phyloP scores from a whole-genome alignment of 805 yeast species.

The Komagataella kurtzmanii region DNA sequence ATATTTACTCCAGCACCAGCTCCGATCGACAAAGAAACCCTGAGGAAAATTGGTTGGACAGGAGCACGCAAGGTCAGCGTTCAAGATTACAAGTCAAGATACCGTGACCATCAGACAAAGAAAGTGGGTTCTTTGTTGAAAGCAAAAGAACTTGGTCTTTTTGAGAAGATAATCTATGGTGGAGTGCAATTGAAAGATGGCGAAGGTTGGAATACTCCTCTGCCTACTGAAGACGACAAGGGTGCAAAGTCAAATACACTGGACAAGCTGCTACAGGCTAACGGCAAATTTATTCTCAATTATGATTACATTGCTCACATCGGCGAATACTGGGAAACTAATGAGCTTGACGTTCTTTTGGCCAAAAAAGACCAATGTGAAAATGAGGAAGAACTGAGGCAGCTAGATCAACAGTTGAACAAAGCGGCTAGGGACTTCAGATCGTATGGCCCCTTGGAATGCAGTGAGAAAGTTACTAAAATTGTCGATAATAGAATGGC shows the following conservation, averaged over 20 bases:
- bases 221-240: conserved; percentile 25
- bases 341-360: not conserved
- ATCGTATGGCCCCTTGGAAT: not conserved
- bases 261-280: conserved; percentile 17
- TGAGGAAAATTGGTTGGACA: conserved; percentile 83
- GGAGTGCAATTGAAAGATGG: conserved; percentile 58
- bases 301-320: conserved; percentile 41
- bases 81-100: conserved; percentile 57
- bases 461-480: not conserved
- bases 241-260: conserved; percentile 21
- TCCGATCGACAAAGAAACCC: conserved; percentile 33
- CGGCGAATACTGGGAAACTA: conserved; percentile 14
- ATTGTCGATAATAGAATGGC: not conserved
- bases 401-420: not conserved
- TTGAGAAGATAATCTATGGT: conserved; percentile 39
- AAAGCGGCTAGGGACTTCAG: not conserved
- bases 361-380: not conserved
- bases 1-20: conserved; percentile 20
- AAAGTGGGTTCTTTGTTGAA: conserved; percentile 62
- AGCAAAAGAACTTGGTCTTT: conserved; percentile 64
- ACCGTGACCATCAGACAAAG: conserved; percentile 50
- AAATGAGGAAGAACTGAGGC: not conserved
- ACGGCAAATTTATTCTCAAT: conserved; percentile 33
- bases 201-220: conserved; percentile 64
- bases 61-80: conserved; percentile 66